Conservation (phyloP, 2,329 filamentous ascomycete genomes). For the Eutypella sp. region DNA sequence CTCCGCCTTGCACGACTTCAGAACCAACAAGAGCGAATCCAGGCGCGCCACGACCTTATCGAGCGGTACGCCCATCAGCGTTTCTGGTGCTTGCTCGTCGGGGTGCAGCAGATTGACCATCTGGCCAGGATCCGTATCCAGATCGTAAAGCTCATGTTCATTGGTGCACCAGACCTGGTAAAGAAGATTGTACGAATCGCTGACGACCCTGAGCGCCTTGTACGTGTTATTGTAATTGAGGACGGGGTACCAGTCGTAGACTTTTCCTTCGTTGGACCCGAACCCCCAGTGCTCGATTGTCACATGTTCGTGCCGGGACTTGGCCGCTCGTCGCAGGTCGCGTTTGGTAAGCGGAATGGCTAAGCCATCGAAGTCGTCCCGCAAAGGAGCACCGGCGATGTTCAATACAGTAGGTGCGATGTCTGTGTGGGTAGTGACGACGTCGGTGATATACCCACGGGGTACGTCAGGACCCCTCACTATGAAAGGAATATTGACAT, state of each 20-base stretch:
- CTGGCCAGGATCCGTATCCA: slow-evolving; percentile 28
- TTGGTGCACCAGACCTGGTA: slow-evolving; percentile 48
- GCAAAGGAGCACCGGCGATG: slow-evolving; percentile 34
- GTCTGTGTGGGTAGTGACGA: slow-evolving; percentile 58
- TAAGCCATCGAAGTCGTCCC: slow-evolving; percentile 51
- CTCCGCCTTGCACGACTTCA: slow-evolving; percentile 44
- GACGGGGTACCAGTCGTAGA: slow-evolving; percentile 20
- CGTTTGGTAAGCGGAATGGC: slow-evolving; percentile 35
- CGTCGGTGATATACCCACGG: slow-evolving; percentile 31
- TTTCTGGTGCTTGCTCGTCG: slow-evolving; percentile 15
- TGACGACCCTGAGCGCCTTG: slow-evolving; percentile 46
- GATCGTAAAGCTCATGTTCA: slow-evolving; percentile 51
- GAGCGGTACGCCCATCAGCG: slow-evolving; percentile 20
- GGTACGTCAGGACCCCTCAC: slow-evolving; percentile 51
- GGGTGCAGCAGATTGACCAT: slow-evolving; percentile 35
- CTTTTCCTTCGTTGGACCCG: slow-evolving; percentile 26
- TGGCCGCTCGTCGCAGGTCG: slow-evolving; percentile 10
- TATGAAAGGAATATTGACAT: slow-evolving; percentile 54
- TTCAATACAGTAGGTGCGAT: slow-evolving; percentile 56
- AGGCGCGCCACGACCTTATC: slow-evolving; percentile 34
- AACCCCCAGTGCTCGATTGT: slow-evolving; percentile 43
- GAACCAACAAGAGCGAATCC: slow-evolving; percentile 43
- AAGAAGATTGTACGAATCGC: slow-evolving; percentile 44
- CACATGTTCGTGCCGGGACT: slow-evolving; percentile 39
- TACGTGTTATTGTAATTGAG: slow-evolving; percentile 44